A percentile compares a stretch with the other conserved stretches of the same genome.
Conservation (phyloP, 441 rosid species). For the Kokia cookei region DNA sequence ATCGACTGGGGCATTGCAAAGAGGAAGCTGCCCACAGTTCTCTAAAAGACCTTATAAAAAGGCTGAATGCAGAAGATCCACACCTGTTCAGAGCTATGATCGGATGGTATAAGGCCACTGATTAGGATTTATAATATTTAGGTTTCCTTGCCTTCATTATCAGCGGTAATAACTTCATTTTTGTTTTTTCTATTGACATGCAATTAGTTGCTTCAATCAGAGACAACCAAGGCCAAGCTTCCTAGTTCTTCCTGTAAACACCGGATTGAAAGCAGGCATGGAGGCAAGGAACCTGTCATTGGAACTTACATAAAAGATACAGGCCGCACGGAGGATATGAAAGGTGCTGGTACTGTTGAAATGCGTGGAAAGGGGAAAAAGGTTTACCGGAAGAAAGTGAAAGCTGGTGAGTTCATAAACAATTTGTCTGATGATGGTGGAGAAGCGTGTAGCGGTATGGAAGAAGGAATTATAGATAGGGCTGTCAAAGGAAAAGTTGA, state of each 20-base stretch:
- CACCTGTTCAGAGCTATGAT: constrained; percentile 50
- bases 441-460: constrained; percentile 79
- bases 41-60: constrained; percentile 32
- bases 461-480: constrained; percentile 44
- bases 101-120: constrained; percentile 42
- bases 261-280: constrained; percentile 33
- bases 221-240: constrained; percentile 34
- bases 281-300: constrained; percentile 32
- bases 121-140: neutral
- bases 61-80: constrained; percentile 33
- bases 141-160: constrained; percentile 6
- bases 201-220: constrained; percentile 34
- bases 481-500: constrained; percentile 34
- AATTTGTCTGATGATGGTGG: constrained; percentile 61
- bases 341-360: constrained; percentile 60
- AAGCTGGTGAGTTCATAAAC: constrained; percentile 43
- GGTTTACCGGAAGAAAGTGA: constrained; percentile 44
- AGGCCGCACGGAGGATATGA: constrained; percentile 43
- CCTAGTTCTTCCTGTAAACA: constrained; percentile 39
- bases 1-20: constrained; percentile 55
- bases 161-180: constrained; percentile 1
- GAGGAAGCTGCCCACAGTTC: constrained; percentile 56
- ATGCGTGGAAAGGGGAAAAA: constrained; percentile 49
- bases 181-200: constrained; percentile 12
- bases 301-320: constrained; percentile 36